These are phyloP conservation scores for Apodospora peruviana DNA, from an alignment of 495 filamentous ascomycete species.

Conservation along the genomic window DNA sequence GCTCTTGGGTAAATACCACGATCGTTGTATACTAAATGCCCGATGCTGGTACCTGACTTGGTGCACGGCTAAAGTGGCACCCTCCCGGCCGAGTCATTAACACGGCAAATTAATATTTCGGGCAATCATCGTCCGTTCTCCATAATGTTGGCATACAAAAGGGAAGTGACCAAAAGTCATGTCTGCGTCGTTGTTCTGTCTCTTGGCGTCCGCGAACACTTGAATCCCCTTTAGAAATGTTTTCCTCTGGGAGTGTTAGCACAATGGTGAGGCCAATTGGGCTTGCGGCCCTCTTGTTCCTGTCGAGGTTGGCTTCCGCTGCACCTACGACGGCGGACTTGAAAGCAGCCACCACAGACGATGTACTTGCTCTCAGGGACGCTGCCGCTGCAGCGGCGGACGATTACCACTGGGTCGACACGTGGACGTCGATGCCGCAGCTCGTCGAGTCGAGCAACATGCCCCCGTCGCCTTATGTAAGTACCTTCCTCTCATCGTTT, in stretches of 20 bases:
- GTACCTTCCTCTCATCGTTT: conserved; percentile 8
- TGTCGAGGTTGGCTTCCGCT: conserved; percentile 4
- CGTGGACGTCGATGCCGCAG: conserved; percentile 65
- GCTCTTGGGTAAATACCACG: conserved; percentile 13
- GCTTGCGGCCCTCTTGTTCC: conserved; percentile 1
- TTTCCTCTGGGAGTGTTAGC: too few species aligned
- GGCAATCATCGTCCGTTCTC: conserved; percentile 15
- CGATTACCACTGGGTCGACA: conserved; percentile 54
- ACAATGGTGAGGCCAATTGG: not conserved
- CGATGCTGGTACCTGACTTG: not conserved
- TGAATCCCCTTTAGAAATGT: too few species aligned
- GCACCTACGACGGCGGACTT: not conserved
- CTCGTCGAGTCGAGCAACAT: conserved; percentile 58
- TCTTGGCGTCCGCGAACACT: not conserved
- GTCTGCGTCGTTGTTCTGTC: not conserved
- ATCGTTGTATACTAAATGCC: not conserved
- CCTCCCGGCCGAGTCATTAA: conserved; percentile 1
- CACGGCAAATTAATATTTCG: conserved; percentile 15
- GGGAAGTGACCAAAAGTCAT: not conserved
- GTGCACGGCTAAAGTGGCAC: conserved; percentile 21
- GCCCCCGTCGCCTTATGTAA: conserved; percentile 54
- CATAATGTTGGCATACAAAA: not conserved
- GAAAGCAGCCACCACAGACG: not conserved
- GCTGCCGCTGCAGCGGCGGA: conserved; percentile 6
- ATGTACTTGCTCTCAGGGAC: not conserved